Percentiles rank a stretch among this genome's conserved stretches.
phyloP scores from a whole-genome alignment of 805 yeast genomes.

The Millerozyma acaciae region DNA sequence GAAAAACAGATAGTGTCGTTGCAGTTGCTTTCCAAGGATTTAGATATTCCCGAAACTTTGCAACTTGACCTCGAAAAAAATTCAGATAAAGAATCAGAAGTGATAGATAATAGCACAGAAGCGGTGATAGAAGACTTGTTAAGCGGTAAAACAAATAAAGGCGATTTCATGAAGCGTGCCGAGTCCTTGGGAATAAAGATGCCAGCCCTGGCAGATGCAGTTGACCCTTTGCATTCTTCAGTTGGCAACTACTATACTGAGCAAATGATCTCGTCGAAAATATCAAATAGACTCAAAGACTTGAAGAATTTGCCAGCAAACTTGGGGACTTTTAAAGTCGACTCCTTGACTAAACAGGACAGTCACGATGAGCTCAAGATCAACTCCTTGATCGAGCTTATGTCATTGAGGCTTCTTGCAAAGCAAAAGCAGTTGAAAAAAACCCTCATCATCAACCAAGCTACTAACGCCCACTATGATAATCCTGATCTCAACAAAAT shows the following conservation, averaged over 20 bases:
- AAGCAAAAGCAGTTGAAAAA: conserved; percentile 71
- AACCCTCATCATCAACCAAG: conserved; percentile 48
- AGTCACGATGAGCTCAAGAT: conserved; percentile 52
- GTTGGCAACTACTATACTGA: conserved; percentile 54
- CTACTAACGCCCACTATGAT: conserved; percentile 54
- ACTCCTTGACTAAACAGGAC: conserved; percentile 26
- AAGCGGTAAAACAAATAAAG: conserved; percentile 2
- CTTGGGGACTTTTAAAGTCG: conserved; percentile 52
- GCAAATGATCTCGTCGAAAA: conserved; percentile 47
- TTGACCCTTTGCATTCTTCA: conserved; percentile 34
- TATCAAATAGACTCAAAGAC: conserved; percentile 55
- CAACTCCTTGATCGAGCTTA: conserved; percentile 66
- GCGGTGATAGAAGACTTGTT: conserved; percentile 7
- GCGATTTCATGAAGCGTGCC: conserved; percentile 33
- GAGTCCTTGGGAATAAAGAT: conserved; percentile 35
- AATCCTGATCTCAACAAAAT: conserved; percentile 49
- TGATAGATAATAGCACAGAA: conserved; percentile 1
- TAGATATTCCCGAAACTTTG: conserved; percentile 56
- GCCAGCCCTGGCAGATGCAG: conserved; percentile 17
- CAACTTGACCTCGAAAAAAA: conserved; percentile 32
- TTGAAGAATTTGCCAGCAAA: conserved; percentile 67
- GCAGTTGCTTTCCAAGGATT: conserved; percentile 60
- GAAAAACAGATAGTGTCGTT: conserved; percentile 59
- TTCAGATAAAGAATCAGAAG: conserved; percentile 4
- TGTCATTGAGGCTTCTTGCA: conserved; percentile 58